These are phyloP conservation scores for Cyclospora cayetanensis DNA, from an alignment of 169 alveolate species.

Conservation along the genomic window DNA sequence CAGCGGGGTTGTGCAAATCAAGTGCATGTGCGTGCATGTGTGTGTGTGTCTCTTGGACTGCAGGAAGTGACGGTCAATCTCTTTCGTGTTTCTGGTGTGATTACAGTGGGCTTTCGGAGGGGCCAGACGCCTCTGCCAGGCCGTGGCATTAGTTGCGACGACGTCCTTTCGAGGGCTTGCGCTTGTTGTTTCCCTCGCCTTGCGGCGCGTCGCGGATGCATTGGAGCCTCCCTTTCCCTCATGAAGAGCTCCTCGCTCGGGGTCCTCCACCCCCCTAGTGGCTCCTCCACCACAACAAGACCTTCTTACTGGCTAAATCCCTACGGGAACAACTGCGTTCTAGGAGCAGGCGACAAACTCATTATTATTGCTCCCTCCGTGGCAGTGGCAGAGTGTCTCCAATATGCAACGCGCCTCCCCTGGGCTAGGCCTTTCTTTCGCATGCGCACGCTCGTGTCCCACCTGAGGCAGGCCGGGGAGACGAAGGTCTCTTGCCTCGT, in stretches of 20 bases:
- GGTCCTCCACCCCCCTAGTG: neutral
- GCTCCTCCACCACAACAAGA: neutral
- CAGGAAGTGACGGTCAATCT: neutral
- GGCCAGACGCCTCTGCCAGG: neutral
- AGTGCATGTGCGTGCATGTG: neutral
- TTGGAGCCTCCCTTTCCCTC: neutral
- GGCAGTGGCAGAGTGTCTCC: conserved; percentile 35
- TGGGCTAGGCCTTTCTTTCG: neutral
- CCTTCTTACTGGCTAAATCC: conserved; percentile 29
- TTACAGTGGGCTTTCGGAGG: neutral
- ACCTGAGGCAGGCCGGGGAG: neutral
- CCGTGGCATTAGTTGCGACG: neutral
- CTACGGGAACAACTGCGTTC: neutral
- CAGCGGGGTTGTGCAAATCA: neutral
- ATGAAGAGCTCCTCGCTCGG: neutral
- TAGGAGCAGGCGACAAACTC: neutral
- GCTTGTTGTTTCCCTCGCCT: too few relatives aligned
- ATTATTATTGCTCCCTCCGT: conserved; percentile 19
- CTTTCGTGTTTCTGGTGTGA: neutral
- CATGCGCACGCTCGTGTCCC: neutral
- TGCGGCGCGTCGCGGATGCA: neutral
- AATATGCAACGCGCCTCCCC: neutral
- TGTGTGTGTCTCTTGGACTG: neutral
- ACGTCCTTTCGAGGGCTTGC: neutral
- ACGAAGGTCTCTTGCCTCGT: neutral